Base-by-base conservation (phyloP, 148 eudicot genomes). In the Pouteria glomerata region DNA sequence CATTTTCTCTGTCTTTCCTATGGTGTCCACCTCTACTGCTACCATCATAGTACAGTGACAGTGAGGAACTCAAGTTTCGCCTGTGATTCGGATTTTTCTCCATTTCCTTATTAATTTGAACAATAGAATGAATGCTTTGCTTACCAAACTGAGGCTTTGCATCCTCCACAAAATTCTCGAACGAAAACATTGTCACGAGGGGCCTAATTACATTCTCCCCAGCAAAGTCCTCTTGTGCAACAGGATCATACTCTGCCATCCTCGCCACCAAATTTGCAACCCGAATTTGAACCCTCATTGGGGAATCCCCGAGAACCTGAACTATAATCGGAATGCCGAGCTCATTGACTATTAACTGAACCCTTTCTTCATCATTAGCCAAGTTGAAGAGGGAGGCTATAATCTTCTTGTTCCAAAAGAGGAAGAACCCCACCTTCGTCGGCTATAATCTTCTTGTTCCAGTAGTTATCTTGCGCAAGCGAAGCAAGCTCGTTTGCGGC, bases 381-480 rank as follows among this genome's bases (percentile, higher is more conserved):
- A 94, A 33, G 41, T 74, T 71, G 6, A 26, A 63, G 2, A 94
- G 85, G 14, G 83, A 0, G 75, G 51, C 0, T 84, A 83, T 0
- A 70, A 48, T 63, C 57, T 91, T 96, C 44, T 91, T 89, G 57
- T 71, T 81, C 89, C 67, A 94, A 41, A 26, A 94, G 63, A 16
- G 97, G 87, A 8, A 69, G 69, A 24, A 94, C 57, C 13, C 91
- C 98, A 59, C 96, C 91, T 84, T 94, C 97, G 15, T 91, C 91
- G 0, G 79, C 89, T 12, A 94, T 91, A 27, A 91, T 84, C 63
- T 83, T 84, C 74, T 85, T 91, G 74, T 89, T 91, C 39, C 97
- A 73, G 37, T 94, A 97, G 58, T 79, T 89, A 50, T 94, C 96
- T 11, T 19, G 71, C 0, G 97, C 97, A 11, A 94, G 63, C 8